Conservation (phyloP, 2,329 filamentous ascomycete species). For the Clonostachys chloroleuca region DNA sequence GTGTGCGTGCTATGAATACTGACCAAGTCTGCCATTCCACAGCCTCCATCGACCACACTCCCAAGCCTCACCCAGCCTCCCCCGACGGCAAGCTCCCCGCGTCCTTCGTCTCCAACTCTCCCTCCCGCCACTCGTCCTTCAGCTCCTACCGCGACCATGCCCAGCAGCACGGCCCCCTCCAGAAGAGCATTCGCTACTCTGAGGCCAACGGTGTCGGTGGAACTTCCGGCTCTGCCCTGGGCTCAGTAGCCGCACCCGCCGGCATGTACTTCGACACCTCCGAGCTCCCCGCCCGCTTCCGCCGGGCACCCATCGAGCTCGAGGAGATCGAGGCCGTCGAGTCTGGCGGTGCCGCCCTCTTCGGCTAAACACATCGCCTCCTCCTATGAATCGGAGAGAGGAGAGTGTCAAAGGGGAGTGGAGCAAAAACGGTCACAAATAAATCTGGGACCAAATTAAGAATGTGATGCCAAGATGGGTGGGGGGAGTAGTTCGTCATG, state of each 20-base stretch:
- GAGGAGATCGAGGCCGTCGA: constrained; percentile 95
- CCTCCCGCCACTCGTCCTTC: constrained; percentile 56
- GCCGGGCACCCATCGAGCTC: constrained; percentile 65
- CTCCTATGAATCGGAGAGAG: too few species aligned
- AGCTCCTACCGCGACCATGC: constrained; percentile 74
- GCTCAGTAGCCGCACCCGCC: constrained; percentile 63
- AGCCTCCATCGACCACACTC: constrained; percentile 71
- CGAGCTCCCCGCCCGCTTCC: constrained; percentile 83
- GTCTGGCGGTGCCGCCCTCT: constrained; percentile 73
- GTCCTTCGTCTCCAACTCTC: constrained; percentile 30
- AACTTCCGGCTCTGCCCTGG: constrained; percentile 64
- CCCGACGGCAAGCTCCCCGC: constrained; percentile 60
- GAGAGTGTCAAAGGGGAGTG: too few species aligned
- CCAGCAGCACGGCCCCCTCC: constrained; percentile 73
- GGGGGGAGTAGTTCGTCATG: background rate
- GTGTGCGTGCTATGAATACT: constrained; percentile 4
- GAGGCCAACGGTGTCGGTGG: constrained; percentile 47
- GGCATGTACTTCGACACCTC: constrained; percentile 85
- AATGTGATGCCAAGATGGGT: background rate
- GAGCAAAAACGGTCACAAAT: background rate
- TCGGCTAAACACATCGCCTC: constrained; percentile 26
- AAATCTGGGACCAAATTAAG: background rate
- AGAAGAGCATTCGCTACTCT: constrained; percentile 44
- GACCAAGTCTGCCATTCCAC: constrained; percentile 11
- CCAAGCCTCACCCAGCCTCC: constrained; percentile 68